Base-by-base conservation (phyloP, 768 basidiomycete genomes). In the Lactarius quietus region DNA sequence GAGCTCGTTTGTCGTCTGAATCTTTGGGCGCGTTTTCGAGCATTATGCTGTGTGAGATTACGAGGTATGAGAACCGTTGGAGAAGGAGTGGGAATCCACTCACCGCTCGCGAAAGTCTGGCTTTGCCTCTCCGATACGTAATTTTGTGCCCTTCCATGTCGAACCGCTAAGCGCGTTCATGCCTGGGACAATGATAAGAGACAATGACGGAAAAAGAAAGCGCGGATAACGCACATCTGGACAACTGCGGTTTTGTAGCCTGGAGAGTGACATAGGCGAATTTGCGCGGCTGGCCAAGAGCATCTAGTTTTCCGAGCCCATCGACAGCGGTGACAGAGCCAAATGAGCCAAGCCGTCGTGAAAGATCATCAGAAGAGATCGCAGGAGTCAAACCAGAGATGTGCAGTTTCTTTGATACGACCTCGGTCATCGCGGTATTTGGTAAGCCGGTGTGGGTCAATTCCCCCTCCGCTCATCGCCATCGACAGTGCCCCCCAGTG, bases 61-160 rank as follows among this genome's bases (percentile, higher is more conserved):
- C n/a, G n/a, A n/a, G n/a, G 63, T 51, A 26, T 26, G 70, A 2
- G 59, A 61, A 15, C 69, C 57, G 62, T 67, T 61, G 18, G 68
- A 65, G 58, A 6, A 55, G 14, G 39, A 12, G 61, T 35, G 33
- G 4, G 23, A 52, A 14, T 51, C 45, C 1, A 69, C 79, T 41
- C 57, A 89, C 92, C 85, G 80, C 72, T 87, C 85, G 3, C 74
- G 74, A 70, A 81, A 92, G 73, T 92, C 86, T 1, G 86, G 87
- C 67, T 85, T 89, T n/a, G 93, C 92, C 69, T 93, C 90, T 9
- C 90, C 90, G 39, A 94, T 83, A n/a, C 91, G 83, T 36, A 94
- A 76, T 69, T 89, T 93, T 23, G 90, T 78, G n/a, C 93, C 93
- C 76, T 92, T 93, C 90, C 91, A 95, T 1, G 84, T 90, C 6